Percentiles rank a stretch among this genome's conserved stretches.
These are phyloP conservation scores for Amanita pseudoporphyria DNA, from an alignment of 768 basidiomycete genomes.

Conservation along the genomic window DNA sequence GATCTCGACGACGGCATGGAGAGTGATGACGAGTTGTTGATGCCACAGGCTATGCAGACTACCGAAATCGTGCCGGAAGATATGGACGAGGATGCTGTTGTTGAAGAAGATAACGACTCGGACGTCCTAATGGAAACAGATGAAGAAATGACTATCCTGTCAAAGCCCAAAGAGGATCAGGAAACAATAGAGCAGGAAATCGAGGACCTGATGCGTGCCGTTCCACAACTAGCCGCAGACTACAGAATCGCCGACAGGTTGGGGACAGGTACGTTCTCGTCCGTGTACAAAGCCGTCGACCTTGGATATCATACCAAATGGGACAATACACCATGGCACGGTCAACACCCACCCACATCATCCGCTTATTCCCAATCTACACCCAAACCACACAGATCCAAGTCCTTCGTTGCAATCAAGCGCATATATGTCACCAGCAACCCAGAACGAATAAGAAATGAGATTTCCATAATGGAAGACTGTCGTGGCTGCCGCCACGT, in stretches of 20 bases:
- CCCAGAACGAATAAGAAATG: slow-evolving; percentile 87
- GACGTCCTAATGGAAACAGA: slow-evolving; percentile 31
- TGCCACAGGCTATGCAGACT: slow-evolving; percentile 7
- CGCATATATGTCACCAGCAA: slow-evolving; percentile 95
- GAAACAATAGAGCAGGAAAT: slow-evolving; percentile 75
- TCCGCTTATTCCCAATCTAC: slow-evolving; percentile 57
- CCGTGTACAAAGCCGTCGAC: slow-evolving; percentile 97
- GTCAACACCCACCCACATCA: slow-evolving; percentile 48
- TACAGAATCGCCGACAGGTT: slow-evolving; percentile 85
- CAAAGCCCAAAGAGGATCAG: slow-evolving; percentile 57
- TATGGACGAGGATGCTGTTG: slow-evolving; percentile 13
- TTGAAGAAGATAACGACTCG: slow-evolving; percentile 21
- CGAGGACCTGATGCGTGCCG: slow-evolving; percentile 48
- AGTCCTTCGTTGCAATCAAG: slow-evolving; percentile 87
- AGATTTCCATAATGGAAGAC: slow-evolving; percentile 83
- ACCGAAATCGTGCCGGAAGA: slow-evolving; percentile 8
- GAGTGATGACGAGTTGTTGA: slow-evolving; percentile 34
- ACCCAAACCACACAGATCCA: slow-evolving; percentile 29
- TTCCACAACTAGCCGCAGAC: slow-evolving; percentile 54
- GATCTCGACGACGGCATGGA: slow-evolving; percentile 44
- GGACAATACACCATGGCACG: slow-evolving; percentile 70
- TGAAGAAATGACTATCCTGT: slow-evolving; percentile 50
- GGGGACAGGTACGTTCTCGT: slow-evolving; percentile 97
- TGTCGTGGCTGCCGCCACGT: slow-evolving; percentile 79
- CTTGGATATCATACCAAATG: slow-evolving; percentile 62